Percentiles rank a stretch among this genome's conserved stretches.
These are phyloP conservation scores for Limnanthes douglasii DNA, from an alignment of 345 rosid species.

Conservation along the genomic window DNA sequence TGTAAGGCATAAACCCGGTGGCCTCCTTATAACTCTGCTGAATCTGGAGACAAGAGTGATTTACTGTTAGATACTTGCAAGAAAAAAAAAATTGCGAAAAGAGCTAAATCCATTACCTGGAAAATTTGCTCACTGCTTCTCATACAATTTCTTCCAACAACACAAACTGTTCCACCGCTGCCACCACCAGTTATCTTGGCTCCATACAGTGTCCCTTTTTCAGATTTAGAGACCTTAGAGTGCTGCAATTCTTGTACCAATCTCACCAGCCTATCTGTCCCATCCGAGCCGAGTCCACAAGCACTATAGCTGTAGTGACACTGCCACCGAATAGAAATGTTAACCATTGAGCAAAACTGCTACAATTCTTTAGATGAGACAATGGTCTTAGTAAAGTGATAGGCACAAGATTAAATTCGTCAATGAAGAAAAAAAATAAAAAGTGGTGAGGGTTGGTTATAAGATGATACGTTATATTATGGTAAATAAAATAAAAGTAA, in stretches of 20 bases:
- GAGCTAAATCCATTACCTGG: constrained; percentile 31
- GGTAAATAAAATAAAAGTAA: no score
- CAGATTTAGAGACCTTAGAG: constrained; percentile 17
- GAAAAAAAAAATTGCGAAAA: not conserved
- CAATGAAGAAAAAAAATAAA: no score
- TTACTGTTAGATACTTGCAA: not conserved
- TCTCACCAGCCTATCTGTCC: constrained; percentile 67
- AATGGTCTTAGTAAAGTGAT: no score
- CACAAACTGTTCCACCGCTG: constrained; percentile 86
- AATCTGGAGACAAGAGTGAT: constrained; percentile 26
- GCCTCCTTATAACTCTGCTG: constrained; percentile 70
- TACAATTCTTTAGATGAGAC: no score
- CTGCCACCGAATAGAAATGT: constrained; percentile 15
- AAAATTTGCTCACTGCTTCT: constrained; percentile 74
- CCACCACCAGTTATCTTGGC: constrained; percentile 97
- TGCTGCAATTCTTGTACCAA: constrained; percentile 73
- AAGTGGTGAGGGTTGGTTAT: no score
- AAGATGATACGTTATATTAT: no score
- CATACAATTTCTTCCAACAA: constrained; percentile 45
- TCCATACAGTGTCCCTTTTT: constrained; percentile 62
- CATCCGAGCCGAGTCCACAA: constrained; percentile 77
- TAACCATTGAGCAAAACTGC: not conserved
- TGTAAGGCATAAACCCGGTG: constrained; percentile 68
- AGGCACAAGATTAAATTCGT: no score
- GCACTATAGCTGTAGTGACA: constrained; percentile 83